Evolutionary conservation across 1,139 yeast genomes (phyloP).

Genomic region (Geotrichum bryndzae): DNA sequence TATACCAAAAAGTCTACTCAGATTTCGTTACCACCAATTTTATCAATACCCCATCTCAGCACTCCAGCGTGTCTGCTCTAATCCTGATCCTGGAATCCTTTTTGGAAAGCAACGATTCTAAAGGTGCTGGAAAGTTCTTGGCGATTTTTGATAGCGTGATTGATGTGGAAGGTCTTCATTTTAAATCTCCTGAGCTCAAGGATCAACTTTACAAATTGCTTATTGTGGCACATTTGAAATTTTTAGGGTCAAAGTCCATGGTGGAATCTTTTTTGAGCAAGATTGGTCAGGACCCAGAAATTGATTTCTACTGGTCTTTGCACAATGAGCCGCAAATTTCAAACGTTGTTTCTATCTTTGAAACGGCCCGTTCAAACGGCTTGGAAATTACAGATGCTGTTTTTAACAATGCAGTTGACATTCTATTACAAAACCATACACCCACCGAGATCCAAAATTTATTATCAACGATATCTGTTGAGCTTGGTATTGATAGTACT

Average conservation of each 20-base stretch:
- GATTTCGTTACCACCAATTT: conserved; percentile 6
- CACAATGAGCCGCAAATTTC: not conserved
- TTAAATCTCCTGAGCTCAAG: not conserved
- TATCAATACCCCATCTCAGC: conserved; percentile 7
- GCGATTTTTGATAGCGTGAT: conserved; percentile 4
- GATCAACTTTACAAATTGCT: conserved; percentile 6
- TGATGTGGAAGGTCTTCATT: not conserved
- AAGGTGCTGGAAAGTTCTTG: conserved; percentile 6
- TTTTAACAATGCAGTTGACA: conserved; percentile 15
- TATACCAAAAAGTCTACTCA: not conserved
- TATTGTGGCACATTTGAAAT: conserved; percentile 6
- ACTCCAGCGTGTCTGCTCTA: conserved; percentile 5
- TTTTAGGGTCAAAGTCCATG: not conserved
- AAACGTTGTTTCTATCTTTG: not conserved
- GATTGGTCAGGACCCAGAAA: conserved; percentile 3
- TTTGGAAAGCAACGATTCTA: not conserved
- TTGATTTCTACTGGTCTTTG: conserved; percentile 9
- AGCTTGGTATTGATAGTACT: conserved; percentile 11
- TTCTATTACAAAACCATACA: conserved; percentile 6
- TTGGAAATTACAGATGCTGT: conserved; percentile 8
- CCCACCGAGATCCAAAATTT: conserved; percentile 4
- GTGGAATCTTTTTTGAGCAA: not conserved
- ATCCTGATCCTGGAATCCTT: conserved; percentile 1
- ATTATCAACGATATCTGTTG: conserved; percentile 3
- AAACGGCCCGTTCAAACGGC: not conserved